Evolutionary conservation across 2,329 filamentous ascomycete species (phyloP).

Genomic region (Aureobasidium uvarum): DNA sequence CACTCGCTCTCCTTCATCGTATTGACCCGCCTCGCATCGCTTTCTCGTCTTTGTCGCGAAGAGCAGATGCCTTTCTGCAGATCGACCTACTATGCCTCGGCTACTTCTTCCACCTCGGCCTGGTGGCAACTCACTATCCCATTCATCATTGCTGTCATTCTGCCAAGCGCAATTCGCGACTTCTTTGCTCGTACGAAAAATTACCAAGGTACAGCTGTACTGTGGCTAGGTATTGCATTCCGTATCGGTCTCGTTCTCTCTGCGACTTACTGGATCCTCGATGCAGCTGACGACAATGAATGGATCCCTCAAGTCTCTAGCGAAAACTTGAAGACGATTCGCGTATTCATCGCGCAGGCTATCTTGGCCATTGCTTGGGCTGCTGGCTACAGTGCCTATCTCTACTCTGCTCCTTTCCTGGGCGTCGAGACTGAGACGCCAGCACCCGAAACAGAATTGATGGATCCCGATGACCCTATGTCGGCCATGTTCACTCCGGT

Average conservation of each 20-base stretch:
- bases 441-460: conserved; percentile 42
- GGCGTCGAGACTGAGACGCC: conserved; percentile 57
- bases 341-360: conserved; percentile 75
- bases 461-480: conserved; percentile 36
- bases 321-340: conserved; percentile 66
- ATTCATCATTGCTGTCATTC: conserved; percentile 65
- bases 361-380: conserved; percentile 76
- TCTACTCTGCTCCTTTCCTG: conserved; percentile 82
- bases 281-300: conserved; percentile 80
- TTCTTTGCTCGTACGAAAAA: conserved; percentile 81
- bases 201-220: conserved; percentile 78
- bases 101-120: conserved; percentile 87
- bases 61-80: conserved; percentile 98
- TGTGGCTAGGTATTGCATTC: conserved; percentile 81
- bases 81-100: conserved; percentile 93
- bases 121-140: conserved; percentile 85
- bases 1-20: conserved; percentile 82
- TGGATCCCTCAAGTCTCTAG: conserved; percentile 67
- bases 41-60: conserved; percentile 90
- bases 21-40: conserved; percentile 74
- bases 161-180: conserved; percentile 73
- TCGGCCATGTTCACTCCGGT: conserved; percentile 42
- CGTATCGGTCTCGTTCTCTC: conserved; percentile 71
- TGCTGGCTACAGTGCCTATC: conserved; percentile 79
- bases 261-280: conserved; percentile 82